phyloP scores from a whole-genome alignment of 306 rosid genomes.

The Quillaja saponaria region DNA sequence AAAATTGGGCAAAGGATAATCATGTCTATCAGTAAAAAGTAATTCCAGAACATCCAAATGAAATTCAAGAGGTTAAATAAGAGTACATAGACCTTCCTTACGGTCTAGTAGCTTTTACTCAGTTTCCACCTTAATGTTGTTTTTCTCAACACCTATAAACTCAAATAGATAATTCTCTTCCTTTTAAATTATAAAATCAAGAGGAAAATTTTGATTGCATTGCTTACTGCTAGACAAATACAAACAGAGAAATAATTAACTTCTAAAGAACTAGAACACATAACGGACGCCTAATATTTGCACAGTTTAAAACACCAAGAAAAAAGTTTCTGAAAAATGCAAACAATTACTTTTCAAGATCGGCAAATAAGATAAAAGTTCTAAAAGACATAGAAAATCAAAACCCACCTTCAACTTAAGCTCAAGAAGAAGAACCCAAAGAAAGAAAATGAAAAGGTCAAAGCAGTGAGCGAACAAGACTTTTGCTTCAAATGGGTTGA shows the following conservation, averaged over 20 bases:
- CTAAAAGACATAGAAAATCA: too few relatives aligned
- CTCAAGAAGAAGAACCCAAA: too few relatives aligned
- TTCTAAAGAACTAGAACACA: background rate
- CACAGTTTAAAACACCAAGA: too few relatives aligned
- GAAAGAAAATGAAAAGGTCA: too few relatives aligned
- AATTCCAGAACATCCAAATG: background rate
- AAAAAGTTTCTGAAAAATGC: too few relatives aligned
- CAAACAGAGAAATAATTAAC: conserved; percentile 1
- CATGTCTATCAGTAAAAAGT: background rate
- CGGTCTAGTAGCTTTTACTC: conserved; percentile 68
- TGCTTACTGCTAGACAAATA: conserved; percentile 54
- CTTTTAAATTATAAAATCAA: conserved; percentile 5
- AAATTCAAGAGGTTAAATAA: background rate
- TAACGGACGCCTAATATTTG: too few relatives aligned
- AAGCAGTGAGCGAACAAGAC: too few relatives aligned
- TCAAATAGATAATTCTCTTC: conserved; percentile 13
- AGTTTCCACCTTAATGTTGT: conserved; percentile 28
- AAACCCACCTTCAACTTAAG: too few relatives aligned
- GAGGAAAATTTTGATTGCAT: conserved; percentile 26
- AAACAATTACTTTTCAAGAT: too few relatives aligned
- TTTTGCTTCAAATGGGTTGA: too few relatives aligned
- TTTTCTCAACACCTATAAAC: conserved; percentile 35
- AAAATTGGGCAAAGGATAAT: conserved; percentile 10
- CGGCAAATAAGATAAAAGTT: too few relatives aligned
- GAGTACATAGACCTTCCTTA: conserved; percentile 76